Evolutionary conservation across 2,329 filamentous ascomycete species (phyloP).

Genomic region (Coniochaeta hoffmannii): DNA sequence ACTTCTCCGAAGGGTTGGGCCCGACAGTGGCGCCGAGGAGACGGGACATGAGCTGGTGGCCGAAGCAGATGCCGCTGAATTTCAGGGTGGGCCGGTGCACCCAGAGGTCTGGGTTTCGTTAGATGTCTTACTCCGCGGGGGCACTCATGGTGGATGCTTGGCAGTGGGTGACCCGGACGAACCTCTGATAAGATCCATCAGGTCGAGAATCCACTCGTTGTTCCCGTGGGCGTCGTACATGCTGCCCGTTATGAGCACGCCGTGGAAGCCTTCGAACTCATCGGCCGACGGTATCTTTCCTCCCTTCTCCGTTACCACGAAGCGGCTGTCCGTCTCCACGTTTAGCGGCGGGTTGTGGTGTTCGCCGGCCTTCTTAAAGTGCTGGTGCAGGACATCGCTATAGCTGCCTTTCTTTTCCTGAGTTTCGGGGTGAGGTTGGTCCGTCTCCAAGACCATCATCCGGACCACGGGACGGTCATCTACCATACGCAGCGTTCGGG

Average conservation of each 20-base stretch:
- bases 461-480: conserved; percentile 16
- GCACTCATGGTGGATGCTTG: conserved; percentile 16
- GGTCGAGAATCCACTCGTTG: conserved; percentile 63
- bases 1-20: conserved; percentile 54
- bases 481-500: background rate
- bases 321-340: conserved; percentile 46
- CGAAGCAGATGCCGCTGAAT: conserved; percentile 72
- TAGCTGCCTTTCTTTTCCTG: conserved; percentile 41
- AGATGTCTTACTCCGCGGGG: background rate
- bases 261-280: conserved; percentile 58
- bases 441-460: conserved; percentile 51
- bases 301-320: conserved; percentile 41
- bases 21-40: conserved; percentile 63
- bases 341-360: conserved; percentile 45
- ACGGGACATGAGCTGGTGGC: conserved; percentile 70
- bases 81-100: conserved; percentile 39
- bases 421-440: conserved; percentile 45
- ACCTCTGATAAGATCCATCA: conserved; percentile 51
- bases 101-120: conserved; percentile 35
- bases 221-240: conserved; percentile 64
- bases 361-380: conserved; percentile 43
- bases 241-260: conserved; percentile 65
- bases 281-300: conserved; percentile 37
- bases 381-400: conserved; percentile 42
- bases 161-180: conserved; percentile 7